Evolutionary conservation across 2,329 filamentous ascomycete genomes (phyloP).

Genomic region (Fusarium torulosum): DNA sequence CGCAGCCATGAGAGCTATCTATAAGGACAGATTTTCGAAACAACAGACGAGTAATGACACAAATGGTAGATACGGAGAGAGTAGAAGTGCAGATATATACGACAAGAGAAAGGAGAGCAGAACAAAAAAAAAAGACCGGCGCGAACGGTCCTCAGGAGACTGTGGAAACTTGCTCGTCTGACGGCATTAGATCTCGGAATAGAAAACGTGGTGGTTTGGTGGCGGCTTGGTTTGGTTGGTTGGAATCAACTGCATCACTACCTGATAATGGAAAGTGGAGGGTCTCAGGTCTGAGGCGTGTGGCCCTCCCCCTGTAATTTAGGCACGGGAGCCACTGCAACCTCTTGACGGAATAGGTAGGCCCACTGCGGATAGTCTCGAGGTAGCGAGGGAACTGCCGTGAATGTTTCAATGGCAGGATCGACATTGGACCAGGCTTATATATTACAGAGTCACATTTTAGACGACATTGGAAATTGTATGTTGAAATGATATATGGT

Average conservation of each 20-base stretch:
- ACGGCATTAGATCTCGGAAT: slow-evolving; percentile 34
- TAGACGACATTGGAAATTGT: neutral
- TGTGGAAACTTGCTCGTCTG: slow-evolving; percentile 41
- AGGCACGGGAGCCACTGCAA: slow-evolving; percentile 19
- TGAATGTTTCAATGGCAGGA: slow-evolving; percentile 23
- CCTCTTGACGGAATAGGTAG: slow-evolving; percentile 19
- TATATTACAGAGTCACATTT: slow-evolving; percentile 24
- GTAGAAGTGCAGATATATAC: neutral
- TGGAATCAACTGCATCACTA: slow-evolving; percentile 25
- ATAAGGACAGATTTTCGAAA: slow-evolving; percentile 12
- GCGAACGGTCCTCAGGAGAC: slow-evolving; percentile 35
- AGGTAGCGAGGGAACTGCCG: slow-evolving; percentile 11
- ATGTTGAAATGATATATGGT: slow-evolving; percentile 3
- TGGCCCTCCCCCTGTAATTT: slow-evolving; percentile 35
- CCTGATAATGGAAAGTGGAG: neutral
- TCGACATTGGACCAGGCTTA: slow-evolving; percentile 8
- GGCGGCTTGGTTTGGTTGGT: slow-evolving; percentile 33
- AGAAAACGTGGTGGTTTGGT: slow-evolving; percentile 38
- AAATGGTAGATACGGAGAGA: neutral
- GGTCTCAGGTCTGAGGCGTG: slow-evolving; percentile 30
- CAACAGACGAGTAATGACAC: neutral
- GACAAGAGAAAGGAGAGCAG: neutral
- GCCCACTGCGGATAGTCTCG: slow-evolving; percentile 2
- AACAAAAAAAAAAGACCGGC: slow-evolving; percentile 1
- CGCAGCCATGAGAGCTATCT: slow-evolving; percentile 54